These are phyloP conservation scores for Lojkania enalia DNA, from an alignment of 2,329 filamentous ascomycete genomes.

Conservation along the genomic window DNA sequence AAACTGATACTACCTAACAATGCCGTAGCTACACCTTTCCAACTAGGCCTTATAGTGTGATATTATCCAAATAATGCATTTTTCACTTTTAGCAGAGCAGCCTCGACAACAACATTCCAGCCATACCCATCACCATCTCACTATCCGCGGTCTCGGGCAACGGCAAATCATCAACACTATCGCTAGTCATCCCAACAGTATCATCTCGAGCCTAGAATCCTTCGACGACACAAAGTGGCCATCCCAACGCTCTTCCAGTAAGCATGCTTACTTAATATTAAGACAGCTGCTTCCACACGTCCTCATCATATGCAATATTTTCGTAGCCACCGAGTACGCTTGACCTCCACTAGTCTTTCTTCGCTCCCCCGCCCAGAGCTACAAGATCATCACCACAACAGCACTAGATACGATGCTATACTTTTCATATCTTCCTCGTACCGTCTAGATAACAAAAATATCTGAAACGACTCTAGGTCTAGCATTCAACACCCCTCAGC, in stretches of 20 bases:
- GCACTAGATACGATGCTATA: slow-evolving; percentile 69
- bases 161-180: slow-evolving; percentile 56
- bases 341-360: slow-evolving; percentile 24
- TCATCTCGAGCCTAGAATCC: slow-evolving; percentile 67
- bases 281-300: slow-evolving; percentile 69
- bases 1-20: too few relatives aligned
- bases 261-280: slow-evolving; percentile 75
- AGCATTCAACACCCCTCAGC: too few relatives aligned
- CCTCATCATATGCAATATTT: slow-evolving; percentile 65
- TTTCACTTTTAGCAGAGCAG: too few relatives aligned
- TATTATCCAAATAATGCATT: too few relatives aligned
- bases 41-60: too few relatives aligned
- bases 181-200: slow-evolving; percentile 58
- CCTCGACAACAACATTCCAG: slow-evolving; percentile 64
- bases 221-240: slow-evolving; percentile 78
- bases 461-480: too few relatives aligned
- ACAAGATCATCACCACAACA: slow-evolving; percentile 57
- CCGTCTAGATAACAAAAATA: too few relatives aligned
- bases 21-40: too few relatives aligned
- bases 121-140: slow-evolving; percentile 62
- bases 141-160: slow-evolving; percentile 62
- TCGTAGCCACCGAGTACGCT: slow-evolving; percentile 50
- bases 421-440: too few relatives aligned
- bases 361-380: slow-evolving; percentile 50
- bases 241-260: slow-evolving; percentile 74